A percentile compares a stretch with the other conserved stretches of the same genome.
These are phyloP conservation scores for Singerocomus inundabilis DNA, from an alignment of 1,284 basidiomycete genomes.

Conservation along the genomic window DNA sequence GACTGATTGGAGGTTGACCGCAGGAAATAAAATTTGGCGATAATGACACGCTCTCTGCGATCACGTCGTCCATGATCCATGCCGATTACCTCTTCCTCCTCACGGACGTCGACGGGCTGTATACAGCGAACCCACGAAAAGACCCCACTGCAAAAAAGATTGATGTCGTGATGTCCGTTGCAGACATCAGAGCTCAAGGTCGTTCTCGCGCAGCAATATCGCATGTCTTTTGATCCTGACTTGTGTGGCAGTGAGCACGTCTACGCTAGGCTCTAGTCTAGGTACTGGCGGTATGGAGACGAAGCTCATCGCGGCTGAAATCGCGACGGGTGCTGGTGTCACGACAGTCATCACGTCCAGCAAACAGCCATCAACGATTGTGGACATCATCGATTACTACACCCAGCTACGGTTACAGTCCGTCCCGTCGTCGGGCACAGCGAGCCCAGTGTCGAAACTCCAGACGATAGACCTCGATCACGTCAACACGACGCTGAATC, in stretches of 20 bases:
- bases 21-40: constrained; percentile 99
- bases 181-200: constrained; percentile 82
- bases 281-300: constrained; percentile 99
- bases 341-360: constrained; percentile 89
- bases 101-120: constrained; percentile 96
- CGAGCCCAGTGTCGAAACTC: constrained; percentile 37
- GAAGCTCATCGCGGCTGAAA: constrained; percentile 96
- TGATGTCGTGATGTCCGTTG: constrained; percentile 80
- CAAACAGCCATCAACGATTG: constrained; percentile 75
- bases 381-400: constrained; percentile 81
- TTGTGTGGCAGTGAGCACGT: constrained; percentile 71
- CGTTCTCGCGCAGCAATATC: neutral
- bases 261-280: constrained; percentile 87
- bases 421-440: constrained; percentile 37
- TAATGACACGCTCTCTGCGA: constrained; percentile 97
- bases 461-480: constrained; percentile 29
- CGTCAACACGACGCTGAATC: constrained; percentile 21
- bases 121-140: constrained; percentile 92
- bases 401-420: constrained; percentile 39
- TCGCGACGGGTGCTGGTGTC: constrained; percentile 95
- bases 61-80: constrained; percentile 95
- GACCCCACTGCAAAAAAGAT: constrained; percentile 83
- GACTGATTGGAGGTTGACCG: constrained; percentile 1
- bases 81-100: constrained; percentile 96
- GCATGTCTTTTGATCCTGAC: neutral